Evolutionary conservation across 1,139 yeast genomes (phyloP), one percentile per base, ranked within the genome.

Genomic region (Yamadazyma diddensiae): DNA sequence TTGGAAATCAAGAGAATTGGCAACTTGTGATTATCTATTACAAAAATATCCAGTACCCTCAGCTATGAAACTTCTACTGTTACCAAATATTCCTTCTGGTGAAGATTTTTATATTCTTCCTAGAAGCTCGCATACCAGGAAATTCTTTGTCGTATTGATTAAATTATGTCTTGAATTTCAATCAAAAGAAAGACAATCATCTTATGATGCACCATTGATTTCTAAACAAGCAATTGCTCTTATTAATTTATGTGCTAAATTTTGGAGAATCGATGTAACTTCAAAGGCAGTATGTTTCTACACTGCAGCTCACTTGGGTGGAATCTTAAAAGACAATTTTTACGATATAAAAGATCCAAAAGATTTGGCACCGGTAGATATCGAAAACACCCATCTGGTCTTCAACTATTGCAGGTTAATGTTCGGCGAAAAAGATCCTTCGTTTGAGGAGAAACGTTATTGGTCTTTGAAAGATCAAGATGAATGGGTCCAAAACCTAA

Each of bases 181-280:
- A 21, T 7, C 23, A 1, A 28, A 37, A 14, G 33, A 35, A 9
- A 26, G 26, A 13, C 16, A 22, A 6, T 12, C 21, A 8, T 9
- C 40, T 6, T 32, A 42, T 15, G 42, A 43, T n/a, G 45, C 44
- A n/a, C 57, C 61, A 9, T 47, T 60, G 20, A 56, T 61, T 29
- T 60, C 59, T 28, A 68, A 75, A 50, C 56, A 64, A 17, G 62
- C 72, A 3, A 46, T 53, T 17, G 68, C 60, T 33, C 56, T 79
- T 15, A 50, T 78, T 9, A 57, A 53, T 7, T 57, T 65, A 13
- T 73, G 77, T 36, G 63, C 79, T 5, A 66, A 62, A 29, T 62
- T 77, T 29, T 84, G 94, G 94, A 60, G 84, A 39, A 54, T 83
- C 5, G 74, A 73, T 36, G 53, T 55, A 6, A 62, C 78, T 0